Conservation (phyloP, 2,329 filamentous ascomycete genomes). For the Aschersonia sp. region DNA sequence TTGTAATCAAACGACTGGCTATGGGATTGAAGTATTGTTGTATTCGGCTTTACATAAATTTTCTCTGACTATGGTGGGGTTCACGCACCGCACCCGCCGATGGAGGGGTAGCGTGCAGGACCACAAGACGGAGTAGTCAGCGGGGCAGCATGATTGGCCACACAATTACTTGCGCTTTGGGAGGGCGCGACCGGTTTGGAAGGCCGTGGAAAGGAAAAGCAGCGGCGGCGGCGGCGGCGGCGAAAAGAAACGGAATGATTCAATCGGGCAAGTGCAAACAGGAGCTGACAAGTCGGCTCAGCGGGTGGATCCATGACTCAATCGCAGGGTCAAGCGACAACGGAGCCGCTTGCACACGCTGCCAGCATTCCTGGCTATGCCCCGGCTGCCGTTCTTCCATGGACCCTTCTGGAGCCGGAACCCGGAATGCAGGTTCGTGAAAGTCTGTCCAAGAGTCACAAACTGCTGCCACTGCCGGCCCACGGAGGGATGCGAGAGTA, state of each 20-base stretch:
- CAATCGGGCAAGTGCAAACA: background rate
- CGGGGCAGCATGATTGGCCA: no score
- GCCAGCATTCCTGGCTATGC: background rate
- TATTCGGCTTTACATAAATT: background rate
- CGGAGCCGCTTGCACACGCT: background rate
- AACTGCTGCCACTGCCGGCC: no score
- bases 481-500: background rate
- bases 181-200: background rate
- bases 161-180: background rate
- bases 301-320: background rate
- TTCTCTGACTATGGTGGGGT: conserved; percentile 1
- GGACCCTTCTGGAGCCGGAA: no score
- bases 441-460: no score
- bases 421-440: no score
- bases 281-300: no score
- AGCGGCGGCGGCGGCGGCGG: background rate
- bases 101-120: conserved; percentile 3
- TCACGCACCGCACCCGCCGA: background rate
- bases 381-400: no score
- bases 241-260: background rate
- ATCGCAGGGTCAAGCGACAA: background rate
- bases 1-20: background rate
- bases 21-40: background rate
- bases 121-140: background rate
- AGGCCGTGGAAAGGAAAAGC: background rate